These are phyloP conservation scores for Mortierella sp. DNA, from an alignment of 371 early-diverging fungal species.

Conservation along the genomic window DNA sequence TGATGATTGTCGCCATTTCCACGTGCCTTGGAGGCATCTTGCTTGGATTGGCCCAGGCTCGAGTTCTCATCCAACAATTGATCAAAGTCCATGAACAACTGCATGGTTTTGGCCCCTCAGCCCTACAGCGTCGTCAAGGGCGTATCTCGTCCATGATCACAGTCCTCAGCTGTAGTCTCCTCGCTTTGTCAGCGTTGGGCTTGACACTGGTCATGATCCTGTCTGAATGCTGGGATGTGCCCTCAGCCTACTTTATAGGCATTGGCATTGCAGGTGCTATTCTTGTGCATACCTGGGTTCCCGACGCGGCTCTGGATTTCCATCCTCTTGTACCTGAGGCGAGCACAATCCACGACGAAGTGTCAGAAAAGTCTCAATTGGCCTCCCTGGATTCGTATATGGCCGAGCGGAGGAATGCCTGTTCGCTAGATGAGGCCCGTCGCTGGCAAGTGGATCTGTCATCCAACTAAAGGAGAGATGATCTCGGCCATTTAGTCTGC, in stretches of 20 bases:
- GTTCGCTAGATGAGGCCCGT: slow-evolving; percentile 32
- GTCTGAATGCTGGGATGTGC: slow-evolving; percentile 45
- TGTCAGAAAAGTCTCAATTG: not conserved
- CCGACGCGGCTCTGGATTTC: slow-evolving; percentile 17
- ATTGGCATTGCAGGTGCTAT: slow-evolving; percentile 46
- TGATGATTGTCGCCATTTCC: slow-evolving; percentile 29
- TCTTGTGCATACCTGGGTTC: slow-evolving; percentile 36
- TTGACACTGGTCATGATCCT: slow-evolving; percentile 35
- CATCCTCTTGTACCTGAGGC: not conserved
- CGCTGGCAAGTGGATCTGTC: slow-evolving; percentile 12
- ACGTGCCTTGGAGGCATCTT: slow-evolving; percentile 33
- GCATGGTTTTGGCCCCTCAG: not conserved
- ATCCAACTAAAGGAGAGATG: too few relatives aligned
- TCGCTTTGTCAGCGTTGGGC: slow-evolving; percentile 20
- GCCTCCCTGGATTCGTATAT: not conserved
- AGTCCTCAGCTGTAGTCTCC: slow-evolving; percentile 3
- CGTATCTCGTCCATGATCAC: not conserved
- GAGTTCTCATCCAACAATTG: slow-evolving; percentile 3
- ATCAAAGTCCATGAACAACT: slow-evolving; percentile 10
- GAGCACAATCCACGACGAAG: not conserved
- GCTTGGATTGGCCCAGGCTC: slow-evolving; percentile 34
- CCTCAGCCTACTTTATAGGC: slow-evolving; percentile 40
- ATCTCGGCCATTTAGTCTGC: not conserved
- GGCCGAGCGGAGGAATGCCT: slow-evolving; percentile 30
- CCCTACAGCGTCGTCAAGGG: not conserved